These are phyloP conservation scores for Leccinum griseonigrum DNA, from an alignment of 1,284 basidiomycete species.

Conservation along the genomic window DNA sequence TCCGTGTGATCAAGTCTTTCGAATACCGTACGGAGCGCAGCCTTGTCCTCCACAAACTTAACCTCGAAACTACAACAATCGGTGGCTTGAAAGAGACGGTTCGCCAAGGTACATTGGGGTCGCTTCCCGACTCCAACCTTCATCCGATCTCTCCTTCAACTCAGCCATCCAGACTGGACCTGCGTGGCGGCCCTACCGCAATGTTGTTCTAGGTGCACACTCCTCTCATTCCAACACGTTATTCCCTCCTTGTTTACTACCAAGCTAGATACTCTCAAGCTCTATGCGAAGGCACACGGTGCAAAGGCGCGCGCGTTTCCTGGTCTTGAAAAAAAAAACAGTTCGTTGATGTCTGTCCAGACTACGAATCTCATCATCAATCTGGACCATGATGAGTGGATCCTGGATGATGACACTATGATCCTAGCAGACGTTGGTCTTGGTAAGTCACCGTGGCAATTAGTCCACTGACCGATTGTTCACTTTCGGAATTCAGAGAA, in stretches of 20 bases:
- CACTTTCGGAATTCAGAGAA: slow-evolving; percentile 64
- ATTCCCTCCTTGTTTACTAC: slow-evolving; percentile 2
- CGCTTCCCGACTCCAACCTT: neutral
- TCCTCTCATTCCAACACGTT: slow-evolving; percentile 1
- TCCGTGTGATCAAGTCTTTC: slow-evolving; percentile 95
- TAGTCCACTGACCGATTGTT: neutral
- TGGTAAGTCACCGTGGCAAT: slow-evolving; percentile 47
- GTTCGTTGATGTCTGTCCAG: slow-evolving; percentile 39
- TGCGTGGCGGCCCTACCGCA: slow-evolving; percentile 87
- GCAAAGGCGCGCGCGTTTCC: slow-evolving; percentile 62
- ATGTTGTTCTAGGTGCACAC: slow-evolving; percentile 59
- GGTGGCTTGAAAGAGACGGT: slow-evolving; percentile 72
- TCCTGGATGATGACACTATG: slow-evolving; percentile 66
- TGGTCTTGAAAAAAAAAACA: neutral
- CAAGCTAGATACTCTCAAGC: slow-evolving; percentile 82
- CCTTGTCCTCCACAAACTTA: slow-evolving; percentile 79
- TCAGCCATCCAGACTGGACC: slow-evolving; percentile 69
- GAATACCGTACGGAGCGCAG: slow-evolving; percentile 89
- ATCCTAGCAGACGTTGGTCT: slow-evolving; percentile 69
- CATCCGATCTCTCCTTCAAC: slow-evolving; percentile 13
- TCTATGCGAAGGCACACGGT: slow-evolving; percentile 94
- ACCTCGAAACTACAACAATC: slow-evolving; percentile 79
- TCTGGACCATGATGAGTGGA: slow-evolving; percentile 92
- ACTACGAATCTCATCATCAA: slow-evolving; percentile 96
- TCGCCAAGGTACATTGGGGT: slow-evolving; percentile 50